Evolutionary conservation across 148 eudicot genomes (phyloP).

Genomic region (Silene uniflora): DNA sequence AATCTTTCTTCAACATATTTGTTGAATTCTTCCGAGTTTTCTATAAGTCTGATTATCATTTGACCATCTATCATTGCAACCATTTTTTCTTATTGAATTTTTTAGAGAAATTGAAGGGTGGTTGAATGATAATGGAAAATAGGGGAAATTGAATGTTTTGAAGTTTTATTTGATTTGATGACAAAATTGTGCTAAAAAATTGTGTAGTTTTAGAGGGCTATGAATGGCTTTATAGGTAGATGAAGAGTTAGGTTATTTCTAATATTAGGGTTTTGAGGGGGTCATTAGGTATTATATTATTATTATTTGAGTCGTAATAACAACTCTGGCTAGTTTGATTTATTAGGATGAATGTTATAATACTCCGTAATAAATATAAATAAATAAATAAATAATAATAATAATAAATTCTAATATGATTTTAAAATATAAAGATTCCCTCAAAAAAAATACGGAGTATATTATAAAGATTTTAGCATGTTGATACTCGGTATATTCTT

Average conservation of each 20-base stretch:
- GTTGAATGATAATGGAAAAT: not conserved
- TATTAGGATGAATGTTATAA: too few species aligned
- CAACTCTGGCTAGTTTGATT: not conserved
- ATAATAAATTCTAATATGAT: too few species aligned
- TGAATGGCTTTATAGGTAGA: constrained; percentile 14
- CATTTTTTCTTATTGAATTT: not conserved
- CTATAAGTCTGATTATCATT: constrained; percentile 20
- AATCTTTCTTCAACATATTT: constrained; percentile 13
- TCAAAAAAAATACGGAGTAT: too few species aligned
- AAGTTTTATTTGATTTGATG: not conserved
- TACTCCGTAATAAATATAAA: too few species aligned
- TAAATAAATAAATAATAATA: too few species aligned
- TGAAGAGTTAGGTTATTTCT: constrained; percentile 12
- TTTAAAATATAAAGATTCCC: too few species aligned
- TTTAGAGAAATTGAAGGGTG: not conserved
- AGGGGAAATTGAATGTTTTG: constrained; percentile 5
- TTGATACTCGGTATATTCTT: too few species aligned
- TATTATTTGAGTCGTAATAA: not conserved
- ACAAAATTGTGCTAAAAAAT: too few species aligned
- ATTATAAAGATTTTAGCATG: too few species aligned
- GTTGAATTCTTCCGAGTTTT: constrained; percentile 13
- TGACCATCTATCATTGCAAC: constrained; percentile 23
- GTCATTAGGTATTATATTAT: not conserved
- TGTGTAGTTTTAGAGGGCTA: too few species aligned
- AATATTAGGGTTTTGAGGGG: constrained; percentile 15